Percentiles rank a stretch among this genome's conserved stretches.
These are phyloP conservation scores for Chamaecyparis obtusa DNA, from an alignment of 75 land plant genomes.

Conservation along the genomic window DNA sequence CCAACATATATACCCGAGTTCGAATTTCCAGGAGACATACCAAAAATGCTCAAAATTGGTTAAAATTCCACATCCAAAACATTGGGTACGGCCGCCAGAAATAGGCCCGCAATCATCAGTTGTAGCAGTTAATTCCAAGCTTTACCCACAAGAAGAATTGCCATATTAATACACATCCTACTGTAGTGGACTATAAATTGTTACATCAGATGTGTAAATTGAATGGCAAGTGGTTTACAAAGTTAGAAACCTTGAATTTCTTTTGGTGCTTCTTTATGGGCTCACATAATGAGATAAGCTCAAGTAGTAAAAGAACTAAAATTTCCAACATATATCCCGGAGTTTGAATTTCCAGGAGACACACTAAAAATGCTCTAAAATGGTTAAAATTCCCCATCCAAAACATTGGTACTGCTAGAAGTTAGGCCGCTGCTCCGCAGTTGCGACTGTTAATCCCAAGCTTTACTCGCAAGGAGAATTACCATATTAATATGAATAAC, in stretches of 20 bases:
- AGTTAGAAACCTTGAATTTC: not conserved
- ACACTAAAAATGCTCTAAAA: not conserved
- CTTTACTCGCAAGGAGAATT: not conserved
- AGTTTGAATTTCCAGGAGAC: not conserved
- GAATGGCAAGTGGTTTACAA: not conserved
- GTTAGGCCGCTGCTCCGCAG: too few species aligned
- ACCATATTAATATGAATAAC: not conserved
- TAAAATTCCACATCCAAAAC: not conserved
- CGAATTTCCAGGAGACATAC: not conserved
- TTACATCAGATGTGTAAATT: not conserved
- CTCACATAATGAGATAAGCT: not conserved
- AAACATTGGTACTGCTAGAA: not conserved
- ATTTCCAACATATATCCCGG: not conserved
- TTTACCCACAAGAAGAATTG: too few species aligned
- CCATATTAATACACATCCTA: not conserved
- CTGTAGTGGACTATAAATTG: not conserved
- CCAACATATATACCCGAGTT: not conserved
- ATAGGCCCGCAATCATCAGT: too few species aligned
- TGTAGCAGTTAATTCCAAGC: too few species aligned
- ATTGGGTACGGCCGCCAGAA: not conserved
- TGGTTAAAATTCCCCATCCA: not conserved
- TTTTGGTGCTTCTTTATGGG: not conserved
- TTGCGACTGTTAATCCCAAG: not conserved
- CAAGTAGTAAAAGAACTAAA: not conserved
- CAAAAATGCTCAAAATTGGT: not conserved